Conservation (phyloP, 2,329 filamentous ascomycete species). For the Exophiala lecanii-corni region DNA sequence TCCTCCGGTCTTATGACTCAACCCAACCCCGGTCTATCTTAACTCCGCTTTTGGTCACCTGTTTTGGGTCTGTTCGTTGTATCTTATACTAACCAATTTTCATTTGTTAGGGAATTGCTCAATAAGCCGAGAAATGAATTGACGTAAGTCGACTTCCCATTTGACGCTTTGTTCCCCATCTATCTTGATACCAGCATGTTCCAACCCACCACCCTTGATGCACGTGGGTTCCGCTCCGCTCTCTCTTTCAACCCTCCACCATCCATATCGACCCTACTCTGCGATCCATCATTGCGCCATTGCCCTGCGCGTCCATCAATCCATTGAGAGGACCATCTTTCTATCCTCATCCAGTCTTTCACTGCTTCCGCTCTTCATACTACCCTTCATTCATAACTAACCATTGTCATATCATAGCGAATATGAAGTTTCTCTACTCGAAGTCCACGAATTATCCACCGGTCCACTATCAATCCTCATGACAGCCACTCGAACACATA, state of each 20-base stretch:
- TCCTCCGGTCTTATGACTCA: slow-evolving; percentile 23
- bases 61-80: slow-evolving; percentile 9
- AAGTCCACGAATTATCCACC: slow-evolving; percentile 74
- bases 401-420: slow-evolving; percentile 54
- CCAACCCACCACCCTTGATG: slow-evolving; percentile 2
- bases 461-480: slow-evolving; percentile 90
- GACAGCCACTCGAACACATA: slow-evolving; percentile 90
- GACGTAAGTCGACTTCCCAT: slow-evolving; percentile 60
- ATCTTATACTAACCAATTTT: slow-evolving; percentile 13
- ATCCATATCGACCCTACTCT: slow-evolving; percentile 5
- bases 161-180: slow-evolving; percentile 10
- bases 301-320: background rate
- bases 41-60: slow-evolving; percentile 8
- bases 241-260: slow-evolving; percentile 2
- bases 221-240: slow-evolving; percentile 26
- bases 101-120: slow-evolving; percentile 67
- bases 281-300: slow-evolving; percentile 1
- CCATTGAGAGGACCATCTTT: too few relatives aligned
- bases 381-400: slow-evolving; percentile 20
- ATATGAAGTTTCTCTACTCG: slow-evolving; percentile 80
- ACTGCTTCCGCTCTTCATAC: slow-evolving; percentile 1
- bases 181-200: background rate
- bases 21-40: slow-evolving; percentile 17
- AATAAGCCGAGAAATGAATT: slow-evolving; percentile 85
- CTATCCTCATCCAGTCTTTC: background rate